These are phyloP conservation scores for Emmonsiellopsis sp. DNA, from an alignment of 2,329 filamentous ascomycete species.

Conservation along the genomic window DNA sequence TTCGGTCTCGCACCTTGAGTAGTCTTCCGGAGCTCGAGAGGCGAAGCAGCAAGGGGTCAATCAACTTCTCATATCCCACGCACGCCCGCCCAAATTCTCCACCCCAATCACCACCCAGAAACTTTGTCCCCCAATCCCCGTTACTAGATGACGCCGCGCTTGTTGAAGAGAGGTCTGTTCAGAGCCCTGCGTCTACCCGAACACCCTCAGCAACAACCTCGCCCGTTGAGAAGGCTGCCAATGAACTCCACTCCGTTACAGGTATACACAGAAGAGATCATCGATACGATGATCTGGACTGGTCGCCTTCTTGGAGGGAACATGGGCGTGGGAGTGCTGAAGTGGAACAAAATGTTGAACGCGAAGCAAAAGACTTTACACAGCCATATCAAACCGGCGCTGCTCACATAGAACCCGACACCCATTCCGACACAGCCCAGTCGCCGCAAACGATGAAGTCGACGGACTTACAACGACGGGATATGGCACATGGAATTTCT, in stretches of 20 bases:
- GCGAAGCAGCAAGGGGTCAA: constrained; percentile 31
- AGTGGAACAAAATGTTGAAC: too few species aligned
- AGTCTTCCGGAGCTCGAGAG: constrained; percentile 29
- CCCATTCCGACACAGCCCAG: too few species aligned
- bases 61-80: constrained; percentile 41
- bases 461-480: too few species aligned
- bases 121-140: background rate
- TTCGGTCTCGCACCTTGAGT: constrained; percentile 15
- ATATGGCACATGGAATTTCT: too few species aligned
- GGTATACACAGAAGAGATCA: background rate
- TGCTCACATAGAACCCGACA: too few species aligned
- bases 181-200: background rate
- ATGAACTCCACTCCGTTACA: background rate
- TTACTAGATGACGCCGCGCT: background rate
- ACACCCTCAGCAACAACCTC: background rate
- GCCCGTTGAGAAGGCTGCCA: background rate
- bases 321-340: background rate
- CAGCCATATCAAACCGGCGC: too few species aligned
- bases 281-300: background rate
- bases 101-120: constrained; percentile 14
- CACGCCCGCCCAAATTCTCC: constrained; percentile 33
- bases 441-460: too few species aligned
- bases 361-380: too few species aligned
- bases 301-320: background rate
- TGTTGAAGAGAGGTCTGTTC: background rate